Evolutionary conservation across 768 basidiomycete genomes (phyloP).

Genomic region (Neoboletus magnificus): DNA sequence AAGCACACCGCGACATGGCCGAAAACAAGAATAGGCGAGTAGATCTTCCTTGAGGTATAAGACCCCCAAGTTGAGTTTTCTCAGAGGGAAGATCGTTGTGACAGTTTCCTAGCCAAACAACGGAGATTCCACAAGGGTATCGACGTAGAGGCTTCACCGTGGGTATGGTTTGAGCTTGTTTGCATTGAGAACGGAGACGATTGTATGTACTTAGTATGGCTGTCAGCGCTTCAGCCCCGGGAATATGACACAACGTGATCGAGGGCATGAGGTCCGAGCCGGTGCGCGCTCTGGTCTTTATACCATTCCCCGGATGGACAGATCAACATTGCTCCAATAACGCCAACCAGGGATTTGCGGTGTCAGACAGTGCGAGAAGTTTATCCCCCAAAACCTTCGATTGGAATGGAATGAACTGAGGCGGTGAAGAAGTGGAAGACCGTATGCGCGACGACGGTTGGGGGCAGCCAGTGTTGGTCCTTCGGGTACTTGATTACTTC

Average conservation of each 20-base stretch:
- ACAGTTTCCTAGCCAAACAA: slow-evolving; percentile 20
- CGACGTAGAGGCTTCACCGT: not conserved
- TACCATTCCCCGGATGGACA: not conserved
- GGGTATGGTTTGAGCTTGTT: slow-evolving; percentile 6
- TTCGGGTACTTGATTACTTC: not conserved
- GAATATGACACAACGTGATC: not conserved
- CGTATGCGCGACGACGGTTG: slow-evolving; percentile 10
- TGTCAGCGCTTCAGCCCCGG: not conserved
- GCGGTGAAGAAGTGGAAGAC: not conserved
- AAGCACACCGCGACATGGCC: slow-evolving; percentile 84
- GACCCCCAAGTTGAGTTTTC: not conserved
- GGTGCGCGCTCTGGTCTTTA: not conserved
- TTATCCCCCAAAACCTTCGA: not conserved
- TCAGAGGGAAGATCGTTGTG: slow-evolving; percentile 34
- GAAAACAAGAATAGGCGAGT: slow-evolving; percentile 56
- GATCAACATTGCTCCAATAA: not conserved
- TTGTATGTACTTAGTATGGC: not conserved
- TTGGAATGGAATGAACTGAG: not conserved
- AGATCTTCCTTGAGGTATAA: not conserved
- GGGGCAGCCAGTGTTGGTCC: not conserved
- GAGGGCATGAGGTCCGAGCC: not conserved
- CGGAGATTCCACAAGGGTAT: slow-evolving; percentile 10
- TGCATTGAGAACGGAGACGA: not conserved
- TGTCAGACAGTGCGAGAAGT: not conserved
- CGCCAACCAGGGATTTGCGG: not conserved